These are phyloP conservation scores for Boletus tomentosulus DNA, from an alignment of 768 basidiomycete genomes.

Conservation along the genomic window DNA sequence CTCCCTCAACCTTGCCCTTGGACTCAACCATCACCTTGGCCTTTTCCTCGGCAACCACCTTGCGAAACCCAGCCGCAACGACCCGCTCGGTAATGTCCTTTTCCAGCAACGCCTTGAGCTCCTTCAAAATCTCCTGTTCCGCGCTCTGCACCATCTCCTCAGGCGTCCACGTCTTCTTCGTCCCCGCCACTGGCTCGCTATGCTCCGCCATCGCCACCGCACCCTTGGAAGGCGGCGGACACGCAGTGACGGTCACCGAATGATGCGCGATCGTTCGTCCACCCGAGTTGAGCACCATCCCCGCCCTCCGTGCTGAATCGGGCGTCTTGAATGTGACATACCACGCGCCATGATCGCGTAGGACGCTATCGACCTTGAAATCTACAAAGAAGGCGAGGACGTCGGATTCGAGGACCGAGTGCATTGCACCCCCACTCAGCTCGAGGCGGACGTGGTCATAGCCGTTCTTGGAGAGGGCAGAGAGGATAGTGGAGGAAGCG, in stretches of 20 bases:
- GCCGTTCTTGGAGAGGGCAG: constrained; percentile 57
- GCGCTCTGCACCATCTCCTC: constrained; percentile 53
- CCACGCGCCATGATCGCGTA: constrained; percentile 67
- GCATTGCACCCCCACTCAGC: constrained; percentile 41
- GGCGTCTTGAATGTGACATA: constrained; percentile 75
- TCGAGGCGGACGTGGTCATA: constrained; percentile 64
- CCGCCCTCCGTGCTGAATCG: constrained; percentile 62
- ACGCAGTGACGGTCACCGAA: constrained; percentile 51
- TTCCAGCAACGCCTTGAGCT: constrained; percentile 53
- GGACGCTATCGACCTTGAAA: constrained; percentile 69
- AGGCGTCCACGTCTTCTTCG: constrained; percentile 48
- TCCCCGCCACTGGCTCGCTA: constrained; percentile 27
- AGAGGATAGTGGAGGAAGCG: constrained; percentile 22
- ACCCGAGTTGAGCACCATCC: constrained; percentile 53
- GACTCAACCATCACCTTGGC: constrained; percentile 26
- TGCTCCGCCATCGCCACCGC: constrained; percentile 30
- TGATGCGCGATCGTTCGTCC: constrained; percentile 56
- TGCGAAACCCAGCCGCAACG: constrained; percentile 49
- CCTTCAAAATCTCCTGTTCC: constrained; percentile 50
- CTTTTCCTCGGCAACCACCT: constrained; percentile 52
- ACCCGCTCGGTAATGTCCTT: constrained; percentile 64
- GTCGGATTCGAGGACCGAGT: constrained; percentile 58
- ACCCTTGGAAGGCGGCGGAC: constrained; percentile 33
- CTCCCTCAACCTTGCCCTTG: constrained; percentile 22
- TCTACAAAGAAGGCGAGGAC: constrained; percentile 64